A percentile compares a stretch with the other conserved stretches of the same genome.
These are phyloP conservation scores for Achlya hypogyna DNA, from an alignment of 352 stramenopile genomes.

Conservation along the genomic window DNA sequence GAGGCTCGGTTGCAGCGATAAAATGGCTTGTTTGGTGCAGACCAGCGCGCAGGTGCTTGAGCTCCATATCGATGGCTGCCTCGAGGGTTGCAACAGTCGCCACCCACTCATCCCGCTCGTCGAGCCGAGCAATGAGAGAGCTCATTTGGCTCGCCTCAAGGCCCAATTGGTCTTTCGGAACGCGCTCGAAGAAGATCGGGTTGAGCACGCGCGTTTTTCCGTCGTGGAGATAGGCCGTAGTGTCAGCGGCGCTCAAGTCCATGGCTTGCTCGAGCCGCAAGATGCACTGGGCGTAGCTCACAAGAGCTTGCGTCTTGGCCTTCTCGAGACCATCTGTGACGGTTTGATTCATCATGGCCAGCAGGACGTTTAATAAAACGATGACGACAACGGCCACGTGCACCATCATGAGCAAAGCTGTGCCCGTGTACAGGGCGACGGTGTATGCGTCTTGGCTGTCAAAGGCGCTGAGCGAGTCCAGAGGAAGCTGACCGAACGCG, in stretches of 20 bases:
- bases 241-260: neutral
- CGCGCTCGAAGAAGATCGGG: neutral
- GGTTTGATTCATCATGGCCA: slow-evolving; percentile 11
- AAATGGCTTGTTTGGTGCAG: too few relatives aligned
- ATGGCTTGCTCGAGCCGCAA: neutral
- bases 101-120: too few relatives aligned
- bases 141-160: neutral
- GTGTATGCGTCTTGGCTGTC: neutral
- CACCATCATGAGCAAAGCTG: slow-evolving; percentile 2
- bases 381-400: slow-evolving; percentile 2
- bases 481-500: neutral
- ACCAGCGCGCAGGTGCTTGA: too few relatives aligned
- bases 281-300: slow-evolving; percentile 4
- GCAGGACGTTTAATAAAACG: neutral
- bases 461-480: slow-evolving; percentile 3
- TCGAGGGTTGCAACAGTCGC: too few relatives aligned
- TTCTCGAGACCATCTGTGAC: neutral
- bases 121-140: too few relatives aligned
- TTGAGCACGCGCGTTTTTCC: neutral
- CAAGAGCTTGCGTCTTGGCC: neutral
- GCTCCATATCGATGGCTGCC: too few relatives aligned
- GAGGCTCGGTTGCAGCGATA: too few relatives aligned
- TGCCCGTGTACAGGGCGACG: neutral
- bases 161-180: neutral
- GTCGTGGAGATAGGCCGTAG: neutral